Conservation (phyloP, 176 grass and related monocot genomes). For the Raddia guianensis region DNA sequence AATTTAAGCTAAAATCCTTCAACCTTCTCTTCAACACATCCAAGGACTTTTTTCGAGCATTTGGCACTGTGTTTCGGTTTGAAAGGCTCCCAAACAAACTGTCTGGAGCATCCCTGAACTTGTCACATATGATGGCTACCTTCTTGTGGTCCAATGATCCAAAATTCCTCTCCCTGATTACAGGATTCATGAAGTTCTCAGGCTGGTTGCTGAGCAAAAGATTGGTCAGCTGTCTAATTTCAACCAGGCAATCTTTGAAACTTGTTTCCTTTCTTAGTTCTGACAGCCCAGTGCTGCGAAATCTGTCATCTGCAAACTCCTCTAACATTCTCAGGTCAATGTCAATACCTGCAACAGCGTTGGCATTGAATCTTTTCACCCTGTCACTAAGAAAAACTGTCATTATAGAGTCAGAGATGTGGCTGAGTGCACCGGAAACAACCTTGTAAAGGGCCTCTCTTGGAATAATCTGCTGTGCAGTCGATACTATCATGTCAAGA, state of each 20-base stretch:
- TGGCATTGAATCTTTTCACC: slow-evolving; percentile 82
- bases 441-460: slow-evolving; percentile 67
- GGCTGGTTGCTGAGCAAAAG: slow-evolving; percentile 87
- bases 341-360: slow-evolving; percentile 65
- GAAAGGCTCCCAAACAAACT: slow-evolving; percentile 79
- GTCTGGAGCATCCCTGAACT: slow-evolving; percentile 81
- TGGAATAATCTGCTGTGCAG: slow-evolving; percentile 66
- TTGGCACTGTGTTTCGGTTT: slow-evolving; percentile 59
- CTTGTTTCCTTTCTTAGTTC: slow-evolving; percentile 62
- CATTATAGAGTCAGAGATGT: slow-evolving; percentile 70
- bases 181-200: slow-evolving; percentile 76
- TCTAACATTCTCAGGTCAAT: slow-evolving; percentile 76
- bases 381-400: slow-evolving; percentile 68
- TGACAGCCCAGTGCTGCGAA: slow-evolving; percentile 50
- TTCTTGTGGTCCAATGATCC: slow-evolving; percentile 81
- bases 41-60: slow-evolving; percentile 78
- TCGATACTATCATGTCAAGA: slow-evolving; percentile 57
- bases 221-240: slow-evolving; percentile 76
- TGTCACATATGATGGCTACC: slow-evolving; percentile 76
- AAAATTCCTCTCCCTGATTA: slow-evolving; percentile 72
- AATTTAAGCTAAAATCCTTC: slow-evolving; percentile 84
- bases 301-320: slow-evolving; percentile 63
- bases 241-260: slow-evolving; percentile 72
- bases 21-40: slow-evolving; percentile 84
- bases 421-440: slow-evolving; percentile 57